These are phyloP conservation scores for Plasmodium berghei DNA, from an alignment of 169 alveolate species.

Conservation along the genomic window DNA sequence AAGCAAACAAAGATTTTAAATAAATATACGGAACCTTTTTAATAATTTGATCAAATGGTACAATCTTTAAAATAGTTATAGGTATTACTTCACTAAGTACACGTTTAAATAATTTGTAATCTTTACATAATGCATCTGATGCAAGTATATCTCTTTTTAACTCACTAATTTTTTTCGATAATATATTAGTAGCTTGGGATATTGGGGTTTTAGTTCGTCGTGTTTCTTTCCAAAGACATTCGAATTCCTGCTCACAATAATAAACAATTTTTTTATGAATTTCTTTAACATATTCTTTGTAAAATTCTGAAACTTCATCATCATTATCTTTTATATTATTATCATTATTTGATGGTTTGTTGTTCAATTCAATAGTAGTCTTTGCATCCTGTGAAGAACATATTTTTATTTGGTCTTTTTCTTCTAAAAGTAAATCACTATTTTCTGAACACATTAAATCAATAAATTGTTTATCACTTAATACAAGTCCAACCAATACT, in stretches of 20 bases:
- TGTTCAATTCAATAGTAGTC: no score
- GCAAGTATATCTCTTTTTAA: conserved; percentile 81
- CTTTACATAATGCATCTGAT: conserved; percentile 83
- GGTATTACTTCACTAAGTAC: conserved; percentile 80
- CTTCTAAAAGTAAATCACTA: conserved; percentile 19
- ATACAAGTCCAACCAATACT: conserved; percentile 89
- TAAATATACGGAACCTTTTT: conserved; percentile 86
- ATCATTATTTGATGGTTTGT: not conserved
- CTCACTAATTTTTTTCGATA: conserved; percentile 85
- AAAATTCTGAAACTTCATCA: conserved; percentile 56
- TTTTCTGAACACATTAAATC: conserved; percentile 73
- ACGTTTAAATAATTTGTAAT: conserved; percentile 61
- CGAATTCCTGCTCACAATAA: conserved; percentile 82
- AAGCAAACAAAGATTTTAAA: conserved; percentile 85
- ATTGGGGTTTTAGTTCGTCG: conserved; percentile 85
- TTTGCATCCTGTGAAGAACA: not conserved
- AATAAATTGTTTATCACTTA: conserved; percentile 83
- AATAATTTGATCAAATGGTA: conserved; percentile 80
- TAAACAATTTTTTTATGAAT: conserved; percentile 79
- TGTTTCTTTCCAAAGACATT: conserved; percentile 85
- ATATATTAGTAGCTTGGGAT: conserved; percentile 87
- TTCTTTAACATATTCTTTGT: conserved; percentile 82
- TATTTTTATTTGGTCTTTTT: conserved; percentile 29
- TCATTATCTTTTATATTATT: not conserved
- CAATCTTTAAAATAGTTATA: conserved; percentile 77